Percentiles rank a stretch among this genome's conserved stretches.
phyloP scores from a whole-genome alignment of 140 eudicot species.

The Ambrosia hybrid region DNA sequence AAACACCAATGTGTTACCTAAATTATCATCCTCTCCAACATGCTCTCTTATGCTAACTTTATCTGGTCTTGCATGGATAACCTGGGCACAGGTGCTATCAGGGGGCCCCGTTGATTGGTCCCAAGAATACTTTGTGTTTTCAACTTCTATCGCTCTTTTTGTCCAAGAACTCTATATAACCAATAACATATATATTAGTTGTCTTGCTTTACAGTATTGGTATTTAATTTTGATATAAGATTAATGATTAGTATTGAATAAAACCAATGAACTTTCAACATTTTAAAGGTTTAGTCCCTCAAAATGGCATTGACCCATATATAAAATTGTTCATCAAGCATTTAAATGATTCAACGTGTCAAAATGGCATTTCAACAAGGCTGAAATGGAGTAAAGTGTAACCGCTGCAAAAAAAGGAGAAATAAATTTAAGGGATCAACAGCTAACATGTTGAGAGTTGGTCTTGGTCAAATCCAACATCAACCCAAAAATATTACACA shows the following conservation, averaged over 20 bases:
- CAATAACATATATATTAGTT: constrained; percentile 21
- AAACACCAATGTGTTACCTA: constrained; percentile 32
- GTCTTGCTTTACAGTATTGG: background rate
- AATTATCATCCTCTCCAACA: constrained; percentile 32
- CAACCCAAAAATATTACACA: background rate
- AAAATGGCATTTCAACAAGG: too few species aligned
- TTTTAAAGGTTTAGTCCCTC: too few species aligned
- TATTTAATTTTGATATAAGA: background rate
- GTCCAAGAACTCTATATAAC: constrained; percentile 65
- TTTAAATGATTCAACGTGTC: too few species aligned
- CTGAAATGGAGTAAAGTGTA: too few species aligned
- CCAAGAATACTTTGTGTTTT: constrained; percentile 45
- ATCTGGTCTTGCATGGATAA: constrained; percentile 44
- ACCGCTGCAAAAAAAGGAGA: background rate
- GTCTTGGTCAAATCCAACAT: background rate
- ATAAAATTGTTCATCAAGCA: too few species aligned
- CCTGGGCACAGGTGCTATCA: constrained; percentile 63
- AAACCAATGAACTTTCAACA: too few species aligned
- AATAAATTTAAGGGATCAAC: background rate
- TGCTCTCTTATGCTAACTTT: constrained; percentile 31
- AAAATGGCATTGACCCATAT: too few species aligned
- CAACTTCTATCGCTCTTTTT: constrained; percentile 57
- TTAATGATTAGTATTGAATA: background rate
- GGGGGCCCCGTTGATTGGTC: constrained; percentile 41
- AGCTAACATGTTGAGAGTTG: constrained; percentile 7